phyloP scores from a whole-genome alignment of 2,329 filamentous ascomycete species.

The Penicillium sp. region DNA sequence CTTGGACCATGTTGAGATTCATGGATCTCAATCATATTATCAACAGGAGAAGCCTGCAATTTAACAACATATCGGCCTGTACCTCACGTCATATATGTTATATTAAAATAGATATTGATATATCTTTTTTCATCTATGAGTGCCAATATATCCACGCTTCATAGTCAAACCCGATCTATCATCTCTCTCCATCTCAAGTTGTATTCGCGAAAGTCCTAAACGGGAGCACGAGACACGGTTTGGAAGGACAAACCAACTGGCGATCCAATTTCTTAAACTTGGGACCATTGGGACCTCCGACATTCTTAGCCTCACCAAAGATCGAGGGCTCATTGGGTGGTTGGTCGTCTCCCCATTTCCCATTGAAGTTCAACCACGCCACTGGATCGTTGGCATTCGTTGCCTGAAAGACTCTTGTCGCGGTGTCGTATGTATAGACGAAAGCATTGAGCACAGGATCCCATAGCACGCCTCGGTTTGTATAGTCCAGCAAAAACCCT shows the following conservation, averaged over 20 bases:
- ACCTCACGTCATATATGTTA: too few relatives aligned
- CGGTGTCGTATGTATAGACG: conserved; percentile 54
- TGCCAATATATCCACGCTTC: too few relatives aligned
- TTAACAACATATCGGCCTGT: too few relatives aligned
- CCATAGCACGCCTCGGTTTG: conserved; percentile 57
- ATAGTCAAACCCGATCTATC: too few relatives aligned
- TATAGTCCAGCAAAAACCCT: conserved; percentile 56
- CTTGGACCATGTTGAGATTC: too few relatives aligned
- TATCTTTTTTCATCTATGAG: too few relatives aligned
- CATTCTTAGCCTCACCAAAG: conserved; percentile 57
- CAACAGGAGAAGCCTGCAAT: too few relatives aligned
- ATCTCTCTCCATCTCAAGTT: background rate
- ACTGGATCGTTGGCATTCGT: conserved; percentile 50
- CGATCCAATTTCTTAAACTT: conserved; percentile 59
- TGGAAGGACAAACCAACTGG: conserved; percentile 56
- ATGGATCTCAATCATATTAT: too few relatives aligned
- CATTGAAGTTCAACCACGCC: conserved; percentile 57
- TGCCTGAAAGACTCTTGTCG: conserved; percentile 46
- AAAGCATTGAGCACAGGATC: conserved; percentile 59
- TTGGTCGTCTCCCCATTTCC: conserved; percentile 62
- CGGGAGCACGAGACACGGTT: conserved; percentile 46
- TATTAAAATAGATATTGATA: too few relatives aligned
- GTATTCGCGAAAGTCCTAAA: conserved; percentile 29
- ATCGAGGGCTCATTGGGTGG: conserved; percentile 53
- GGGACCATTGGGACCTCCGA: conserved; percentile 61